Evolutionary conservation across 805 yeast species (phyloP).

Genomic region (Lipomyces kockii): DNA sequence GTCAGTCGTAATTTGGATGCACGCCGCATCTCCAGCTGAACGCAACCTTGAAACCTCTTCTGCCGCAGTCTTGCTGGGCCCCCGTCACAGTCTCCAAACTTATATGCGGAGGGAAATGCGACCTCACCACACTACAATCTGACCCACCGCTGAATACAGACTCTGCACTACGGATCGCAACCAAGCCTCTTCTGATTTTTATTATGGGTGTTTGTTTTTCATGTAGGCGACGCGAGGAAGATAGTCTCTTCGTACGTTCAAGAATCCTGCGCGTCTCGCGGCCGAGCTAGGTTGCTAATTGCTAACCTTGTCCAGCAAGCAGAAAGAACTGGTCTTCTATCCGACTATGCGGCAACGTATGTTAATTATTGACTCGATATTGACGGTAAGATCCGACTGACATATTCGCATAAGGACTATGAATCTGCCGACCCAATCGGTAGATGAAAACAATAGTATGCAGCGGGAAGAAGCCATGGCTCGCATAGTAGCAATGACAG

Average conservation of each 20-base stretch:
- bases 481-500: slow-evolving; percentile 32
- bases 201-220: slow-evolving; percentile 35
- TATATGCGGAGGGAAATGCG: background rate
- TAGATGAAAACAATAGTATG: background rate
- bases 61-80: background rate
- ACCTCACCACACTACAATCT: background rate
- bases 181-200: background rate
- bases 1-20: background rate
- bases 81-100: too few species aligned
- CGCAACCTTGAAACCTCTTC: background rate
- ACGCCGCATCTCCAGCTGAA: background rate
- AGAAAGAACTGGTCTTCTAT: slow-evolving; percentile 30
- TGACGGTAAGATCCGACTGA: background rate
- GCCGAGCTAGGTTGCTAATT: background rate
- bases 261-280: background rate
- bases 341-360: slow-evolving; percentile 36
- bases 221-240: slow-evolving; percentile 29
- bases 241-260: slow-evolving; percentile 30
- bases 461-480: slow-evolving; percentile 35
- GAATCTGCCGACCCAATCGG: slow-evolving; percentile 21
- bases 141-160: background rate
- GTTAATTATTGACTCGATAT: background rate
- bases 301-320: slow-evolving; percentile 23
- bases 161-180: background rate
- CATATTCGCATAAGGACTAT: slow-evolving; percentile 14